These are phyloP conservation scores for Pyrenopolyporus hunteri DNA, from an alignment of 495 filamentous ascomycete genomes.

Conservation along the genomic window DNA sequence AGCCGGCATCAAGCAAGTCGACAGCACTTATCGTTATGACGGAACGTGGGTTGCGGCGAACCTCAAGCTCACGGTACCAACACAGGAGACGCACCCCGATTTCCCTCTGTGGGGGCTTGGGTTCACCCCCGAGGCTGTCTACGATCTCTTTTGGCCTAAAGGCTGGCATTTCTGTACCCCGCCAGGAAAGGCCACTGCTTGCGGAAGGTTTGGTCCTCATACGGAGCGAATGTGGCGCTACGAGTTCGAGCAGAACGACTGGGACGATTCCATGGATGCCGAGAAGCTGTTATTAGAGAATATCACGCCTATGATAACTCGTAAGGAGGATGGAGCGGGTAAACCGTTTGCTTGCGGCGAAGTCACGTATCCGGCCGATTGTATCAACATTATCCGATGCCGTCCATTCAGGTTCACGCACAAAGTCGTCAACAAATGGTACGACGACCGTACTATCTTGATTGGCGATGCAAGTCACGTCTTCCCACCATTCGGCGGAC, in stretches of 20 bases:
- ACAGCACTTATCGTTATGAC: constrained; percentile 50
- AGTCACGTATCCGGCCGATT: constrained; percentile 55
- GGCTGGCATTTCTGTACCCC: constrained; percentile 57
- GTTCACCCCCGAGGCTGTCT: constrained; percentile 55
- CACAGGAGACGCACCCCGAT: constrained; percentile 52
- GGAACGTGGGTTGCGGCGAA: constrained; percentile 62
- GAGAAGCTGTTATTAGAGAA: constrained; percentile 41
- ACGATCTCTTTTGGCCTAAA: constrained; percentile 57
- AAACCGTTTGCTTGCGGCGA: constrained; percentile 27
- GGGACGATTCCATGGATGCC: constrained; percentile 37
- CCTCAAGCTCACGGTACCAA: constrained; percentile 54
- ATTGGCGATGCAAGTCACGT: constrained; percentile 62
- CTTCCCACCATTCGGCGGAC: constrained; percentile 63
- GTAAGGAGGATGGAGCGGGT: constrained; percentile 9
- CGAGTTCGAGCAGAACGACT: constrained; percentile 51
- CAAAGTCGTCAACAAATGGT: constrained; percentile 59
- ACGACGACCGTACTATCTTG: constrained; percentile 50
- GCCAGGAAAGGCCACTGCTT: constrained; percentile 51
- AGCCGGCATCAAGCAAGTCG: constrained; percentile 51
- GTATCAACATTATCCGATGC: constrained; percentile 57
- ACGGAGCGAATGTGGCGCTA: constrained; percentile 56
- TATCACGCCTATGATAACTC: constrained; percentile 42
- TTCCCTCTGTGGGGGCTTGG: constrained; percentile 58
- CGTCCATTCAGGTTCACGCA: constrained; percentile 56
- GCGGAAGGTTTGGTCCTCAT: constrained; percentile 55